Base-by-base conservation (phyloP, 176 grass and related monocot genomes). In the Guadua angustifolia region DNA sequence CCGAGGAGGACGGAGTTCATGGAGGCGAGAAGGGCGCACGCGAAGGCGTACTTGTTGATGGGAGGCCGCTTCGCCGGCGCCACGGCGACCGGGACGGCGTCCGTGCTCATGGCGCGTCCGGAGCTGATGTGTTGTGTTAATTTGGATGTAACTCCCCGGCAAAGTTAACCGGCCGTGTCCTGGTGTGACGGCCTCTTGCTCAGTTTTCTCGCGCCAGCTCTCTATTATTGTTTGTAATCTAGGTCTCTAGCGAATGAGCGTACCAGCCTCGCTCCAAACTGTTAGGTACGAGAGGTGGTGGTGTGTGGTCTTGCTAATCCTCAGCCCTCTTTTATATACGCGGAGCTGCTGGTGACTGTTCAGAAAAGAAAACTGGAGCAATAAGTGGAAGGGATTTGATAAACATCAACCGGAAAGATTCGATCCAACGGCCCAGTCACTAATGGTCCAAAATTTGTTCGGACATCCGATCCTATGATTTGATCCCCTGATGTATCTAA, bases 1-100 rank as follows among this genome's bases (percentile, higher is more conserved):
- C 94, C 92, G 87, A 97, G 90, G 82, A 97, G 85, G 89, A 92
- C 87, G 85, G 94, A 97, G 80, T 94, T 97, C 82, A 87, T 92
- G 80, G 94, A 94, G 80, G 92, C 94, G 67, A 97, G 88, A 3
- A 97, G 85, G 16, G 94, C 85, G 82, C 88, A 94, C 6, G 44
- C 72, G 42, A 83, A 83, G 56, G 94, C 94, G 78, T 94, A 97
- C 79, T 90, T 92, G 83, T 94, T 97, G 79, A 86, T 78, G 43
- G 74, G 51, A 47, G 60, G 60, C 69, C 89, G 89, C 75, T 90
- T 90, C 69, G 84, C 89, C 80, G 46, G 46, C 46, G 46, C 46
- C 46, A 83, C 80, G 61, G 88, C 88, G 46, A 33, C 80, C 32
- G 84, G 68, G 58, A 79, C 79, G 79, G 52, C 75, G 80, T 67